phyloP scores from a whole-genome alignment of 2,329 filamentous ascomycete species.

The Botrytis aclada region DNA sequence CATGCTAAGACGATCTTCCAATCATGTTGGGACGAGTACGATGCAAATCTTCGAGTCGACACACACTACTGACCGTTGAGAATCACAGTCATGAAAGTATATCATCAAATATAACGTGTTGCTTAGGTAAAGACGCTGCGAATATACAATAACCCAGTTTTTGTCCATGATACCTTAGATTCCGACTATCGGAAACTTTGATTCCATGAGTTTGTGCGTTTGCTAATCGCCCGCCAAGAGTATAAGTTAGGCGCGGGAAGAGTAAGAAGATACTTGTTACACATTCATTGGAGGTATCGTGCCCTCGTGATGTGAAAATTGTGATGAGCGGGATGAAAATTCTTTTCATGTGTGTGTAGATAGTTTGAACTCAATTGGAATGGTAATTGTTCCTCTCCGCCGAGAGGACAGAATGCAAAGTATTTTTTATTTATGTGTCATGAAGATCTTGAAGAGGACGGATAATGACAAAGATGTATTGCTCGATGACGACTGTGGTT shows the following conservation, averaged over 20 bases:
- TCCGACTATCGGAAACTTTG: background rate
- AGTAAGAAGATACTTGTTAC: fast-evolving
- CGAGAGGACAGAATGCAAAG: background rate
- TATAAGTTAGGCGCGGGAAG: too few relatives aligned
- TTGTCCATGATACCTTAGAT: fast-evolving
- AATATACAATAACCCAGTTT: background rate
- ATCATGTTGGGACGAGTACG: background rate
- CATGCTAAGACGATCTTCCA: background rate
- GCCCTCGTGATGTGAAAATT: background rate
- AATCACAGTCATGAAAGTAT: fast-evolving
- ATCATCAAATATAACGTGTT: background rate
- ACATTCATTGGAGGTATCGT: background rate
- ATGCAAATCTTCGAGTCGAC: background rate
- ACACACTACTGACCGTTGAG: fast-evolving
- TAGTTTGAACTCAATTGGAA: background rate
- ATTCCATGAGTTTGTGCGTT: too few relatives aligned
- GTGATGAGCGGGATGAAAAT: background rate
- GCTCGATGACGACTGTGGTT: fast-evolving
- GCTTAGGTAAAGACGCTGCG: fast-evolving
- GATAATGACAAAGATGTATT: background rate
- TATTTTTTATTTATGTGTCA: background rate
- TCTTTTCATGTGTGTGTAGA: background rate
- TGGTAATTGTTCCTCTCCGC: fast-evolving
- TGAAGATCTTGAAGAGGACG: background rate
- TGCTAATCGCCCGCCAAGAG: background rate